These are phyloP conservation scores for Chenopodium formosanum DNA, from an alignment of 148 eudicot genomes.

Conservation along the genomic window DNA sequence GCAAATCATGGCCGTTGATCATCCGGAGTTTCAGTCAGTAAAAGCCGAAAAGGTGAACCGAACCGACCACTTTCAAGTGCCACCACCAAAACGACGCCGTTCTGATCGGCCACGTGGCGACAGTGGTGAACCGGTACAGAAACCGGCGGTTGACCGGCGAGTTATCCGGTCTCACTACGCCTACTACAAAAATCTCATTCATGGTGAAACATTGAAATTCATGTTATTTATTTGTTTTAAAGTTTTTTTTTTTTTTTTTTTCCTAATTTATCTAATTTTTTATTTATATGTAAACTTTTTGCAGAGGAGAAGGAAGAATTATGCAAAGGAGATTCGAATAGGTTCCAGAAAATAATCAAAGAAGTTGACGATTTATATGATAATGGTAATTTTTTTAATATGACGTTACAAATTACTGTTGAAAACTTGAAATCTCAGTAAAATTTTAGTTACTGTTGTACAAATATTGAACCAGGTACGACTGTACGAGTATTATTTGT, in stretches of 20 bases:
- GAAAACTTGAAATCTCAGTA: no score
- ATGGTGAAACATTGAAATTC: conserved; percentile 11
- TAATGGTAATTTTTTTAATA: conserved; percentile 23
- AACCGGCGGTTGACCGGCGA: conserved; percentile 11
- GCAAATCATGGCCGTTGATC: neutral
- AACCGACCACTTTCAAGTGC: neutral
- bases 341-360: conserved; percentile 31
- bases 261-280: no score
- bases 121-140: neutral
- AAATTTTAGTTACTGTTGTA: no score
- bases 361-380: conserved; percentile 42
- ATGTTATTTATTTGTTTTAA: neutral
- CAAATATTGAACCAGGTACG: no score
- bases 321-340: conserved; percentile 29
- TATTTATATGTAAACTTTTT: neutral
- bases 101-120: neutral
- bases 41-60: conserved; percentile 6
- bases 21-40: neutral
- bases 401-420: no score
- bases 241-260: neutral
- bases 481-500: no score
- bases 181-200: conserved; percentile 11
- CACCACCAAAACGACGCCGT: conserved; percentile 9
- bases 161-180: conserved; percentile 28
- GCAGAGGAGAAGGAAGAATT: conserved; percentile 48